Base-by-base conservation (phyloP, 2,329 filamentous ascomycete species). In the Graphilbum sp. region DNA sequence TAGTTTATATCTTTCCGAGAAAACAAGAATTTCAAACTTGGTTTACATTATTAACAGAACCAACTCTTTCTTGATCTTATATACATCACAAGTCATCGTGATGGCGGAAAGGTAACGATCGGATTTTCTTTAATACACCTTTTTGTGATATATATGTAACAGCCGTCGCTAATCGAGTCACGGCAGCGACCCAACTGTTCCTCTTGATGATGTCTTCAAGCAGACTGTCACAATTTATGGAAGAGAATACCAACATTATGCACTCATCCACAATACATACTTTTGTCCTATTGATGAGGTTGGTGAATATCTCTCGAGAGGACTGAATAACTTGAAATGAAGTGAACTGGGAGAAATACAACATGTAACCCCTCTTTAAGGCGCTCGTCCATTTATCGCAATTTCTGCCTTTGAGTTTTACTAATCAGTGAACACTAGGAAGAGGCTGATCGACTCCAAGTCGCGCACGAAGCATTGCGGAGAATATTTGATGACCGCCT, bases 241-340 rank as follows among this genome's bases (percentile, higher is more conserved):
- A 43, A 67, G 80, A 51, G 64, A 67, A 34, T 85, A 74, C 52
- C 79, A 85, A 46, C 66, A 67, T 50, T 75, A 77, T 57, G 68
- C 79, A 17, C 54, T 84, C 38, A 66, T 75, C 23, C 72, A 78
- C 46, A 63, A 62, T 27, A 67, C 72, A 44, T 81, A 80, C 52
- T 77, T 80, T 47, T 70, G 63, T 34, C 80, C 80, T 9, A 63
- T 80, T 41, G 80, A 85, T 51, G 77, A 83, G 64, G 80, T 82
- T 63, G 5, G 27, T 12, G 13, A 29, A 10, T 7, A 7, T 25
- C n/a, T n/a, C n/a, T n/a, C n/a, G n/a, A n/a, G n/a, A n/a, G n/a
- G n/a, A n/a, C n/a, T n/a, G n/a, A n/a, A n/a, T n/a, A n/a, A n/a
- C n/a, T n/a, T n/a, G n/a, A n/a, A n/a, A n/a, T n/a, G n/a, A n/a